phyloP scores from a whole-genome alignment of 2,329 filamentous ascomycete species.

The Diaporthe longicolla region DNA sequence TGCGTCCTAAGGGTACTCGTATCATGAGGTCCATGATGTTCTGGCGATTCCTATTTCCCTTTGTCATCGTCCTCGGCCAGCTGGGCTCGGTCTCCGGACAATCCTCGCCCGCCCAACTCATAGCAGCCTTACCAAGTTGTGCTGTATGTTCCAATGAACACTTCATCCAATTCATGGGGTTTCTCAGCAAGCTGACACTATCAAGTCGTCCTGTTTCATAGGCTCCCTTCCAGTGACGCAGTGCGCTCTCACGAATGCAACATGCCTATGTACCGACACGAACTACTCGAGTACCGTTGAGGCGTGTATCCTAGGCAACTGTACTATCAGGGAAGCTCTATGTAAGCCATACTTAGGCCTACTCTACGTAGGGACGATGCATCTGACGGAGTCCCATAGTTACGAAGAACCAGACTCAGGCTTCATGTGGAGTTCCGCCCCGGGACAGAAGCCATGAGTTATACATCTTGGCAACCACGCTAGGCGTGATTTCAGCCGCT shows the following conservation, averaged over 20 bases:
- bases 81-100: constrained; percentile 12
- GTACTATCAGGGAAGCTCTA: constrained; percentile 37
- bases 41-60: constrained; percentile 3
- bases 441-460: constrained; percentile 12
- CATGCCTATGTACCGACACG: constrained; percentile 35
- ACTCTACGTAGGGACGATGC: background rate
- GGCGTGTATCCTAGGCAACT: constrained; percentile 24
- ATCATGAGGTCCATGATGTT: constrained; percentile 10
- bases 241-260: constrained; percentile 36
- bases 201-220: constrained; percentile 19
- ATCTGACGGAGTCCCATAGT: constrained; percentile 3
- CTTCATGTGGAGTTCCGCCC: constrained; percentile 23
- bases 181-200: background rate
- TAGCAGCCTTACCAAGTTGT: constrained; percentile 13
- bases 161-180: too few species aligned
- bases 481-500: constrained; percentile 35
- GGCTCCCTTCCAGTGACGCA: constrained; percentile 15
- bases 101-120: constrained; percentile 9
- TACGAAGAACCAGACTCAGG: constrained; percentile 36
- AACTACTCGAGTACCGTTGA: background rate
- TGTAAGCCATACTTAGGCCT: background rate
- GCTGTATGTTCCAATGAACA: background rate
- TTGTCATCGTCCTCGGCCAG: constrained; percentile 17
- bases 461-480: constrained; percentile 5
- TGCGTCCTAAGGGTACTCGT: background rate